Evolutionary conservation across 768 basidiomycete genomes (phyloP).

Genomic region (Serendipita sp.): DNA sequence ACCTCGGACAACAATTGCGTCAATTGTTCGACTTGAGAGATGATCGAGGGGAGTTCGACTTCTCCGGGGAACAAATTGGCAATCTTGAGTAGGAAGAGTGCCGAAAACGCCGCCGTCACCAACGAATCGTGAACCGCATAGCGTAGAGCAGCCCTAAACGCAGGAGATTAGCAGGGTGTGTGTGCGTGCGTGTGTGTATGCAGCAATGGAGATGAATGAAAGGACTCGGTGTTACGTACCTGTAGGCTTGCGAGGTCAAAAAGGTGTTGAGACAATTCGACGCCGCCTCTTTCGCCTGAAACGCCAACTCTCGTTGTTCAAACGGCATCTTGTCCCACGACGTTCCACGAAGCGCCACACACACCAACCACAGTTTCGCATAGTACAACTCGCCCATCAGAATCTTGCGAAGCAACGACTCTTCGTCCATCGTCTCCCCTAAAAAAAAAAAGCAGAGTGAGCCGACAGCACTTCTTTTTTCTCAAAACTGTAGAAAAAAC

Average conservation of each 20-base stretch:
- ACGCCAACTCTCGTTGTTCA: conserved; percentile 86
- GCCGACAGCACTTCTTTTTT: too few species aligned
- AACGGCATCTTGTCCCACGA: conserved; percentile 95
- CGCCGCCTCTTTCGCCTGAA: conserved; percentile 89
- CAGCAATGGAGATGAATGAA: too few species aligned
- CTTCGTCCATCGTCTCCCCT: conserved; percentile 73
- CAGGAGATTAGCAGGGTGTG: neutral
- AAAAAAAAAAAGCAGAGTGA: neutral
- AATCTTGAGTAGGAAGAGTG: conserved; percentile 85
- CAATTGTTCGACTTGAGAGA: conserved; percentile 71
- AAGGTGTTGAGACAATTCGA: conserved; percentile 73
- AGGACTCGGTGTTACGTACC: conserved; percentile 28
- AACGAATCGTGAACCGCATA: conserved; percentile 89
- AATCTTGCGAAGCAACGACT: conserved; percentile 71
- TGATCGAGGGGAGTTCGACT: conserved; percentile 38
- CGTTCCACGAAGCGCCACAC: conserved; percentile 77
- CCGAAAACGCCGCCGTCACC: conserved; percentile 81
- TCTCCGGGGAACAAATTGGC: conserved; percentile 82
- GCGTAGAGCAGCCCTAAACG: conserved; percentile 58
- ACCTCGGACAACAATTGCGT: conserved; percentile 83
- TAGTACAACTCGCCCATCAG: conserved; percentile 80
- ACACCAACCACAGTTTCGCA: conserved; percentile 88
- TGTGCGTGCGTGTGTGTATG: too few species aligned
- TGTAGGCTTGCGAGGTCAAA: conserved; percentile 60
- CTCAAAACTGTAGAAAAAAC: neutral